phyloP scores from a whole-genome alignment of 2,329 filamentous ascomycete species.

The Xylaria sp. region DNA sequence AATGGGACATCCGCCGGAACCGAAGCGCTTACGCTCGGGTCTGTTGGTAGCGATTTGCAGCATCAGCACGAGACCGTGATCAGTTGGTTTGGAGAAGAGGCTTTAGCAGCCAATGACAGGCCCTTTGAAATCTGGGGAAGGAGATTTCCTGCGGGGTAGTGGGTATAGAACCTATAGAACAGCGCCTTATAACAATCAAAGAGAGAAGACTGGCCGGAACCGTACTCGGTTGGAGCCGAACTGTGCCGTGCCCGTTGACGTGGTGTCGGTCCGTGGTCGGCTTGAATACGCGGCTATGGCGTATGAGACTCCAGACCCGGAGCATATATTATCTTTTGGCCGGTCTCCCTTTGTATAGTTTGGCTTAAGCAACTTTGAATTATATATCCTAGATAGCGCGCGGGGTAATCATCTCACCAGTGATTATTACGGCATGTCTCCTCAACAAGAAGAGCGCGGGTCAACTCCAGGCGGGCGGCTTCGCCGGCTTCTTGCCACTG shows the following conservation, averaged over 20 bases:
- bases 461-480: conserved; percentile 46
- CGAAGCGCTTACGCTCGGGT: conserved; percentile 15
- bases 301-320: not conserved
- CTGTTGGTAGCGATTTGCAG: not conserved
- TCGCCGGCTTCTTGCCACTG: conserved; percentile 50
- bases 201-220: no score
- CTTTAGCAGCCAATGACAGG: not conserved
- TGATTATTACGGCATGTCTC: conserved; percentile 1
- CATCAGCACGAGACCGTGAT: not conserved
- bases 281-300: not conserved
- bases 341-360: not conserved
- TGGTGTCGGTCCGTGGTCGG: conserved; percentile 6
- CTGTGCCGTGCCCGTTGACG: not conserved
- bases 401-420: not conserved
- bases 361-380: not conserved
- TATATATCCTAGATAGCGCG: not conserved
- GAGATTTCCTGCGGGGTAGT: not conserved
- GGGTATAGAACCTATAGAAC: not conserved
- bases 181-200: not conserved
- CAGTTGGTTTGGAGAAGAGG: conserved; percentile 1
- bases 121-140: not conserved
- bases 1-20: conserved; percentile 6
- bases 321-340: not conserved
- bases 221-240: not conserved
- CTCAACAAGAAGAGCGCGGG: conserved; percentile 1